Conservation (phyloP, 306 rosid genomes). For the Malus sylvestris region DNA sequence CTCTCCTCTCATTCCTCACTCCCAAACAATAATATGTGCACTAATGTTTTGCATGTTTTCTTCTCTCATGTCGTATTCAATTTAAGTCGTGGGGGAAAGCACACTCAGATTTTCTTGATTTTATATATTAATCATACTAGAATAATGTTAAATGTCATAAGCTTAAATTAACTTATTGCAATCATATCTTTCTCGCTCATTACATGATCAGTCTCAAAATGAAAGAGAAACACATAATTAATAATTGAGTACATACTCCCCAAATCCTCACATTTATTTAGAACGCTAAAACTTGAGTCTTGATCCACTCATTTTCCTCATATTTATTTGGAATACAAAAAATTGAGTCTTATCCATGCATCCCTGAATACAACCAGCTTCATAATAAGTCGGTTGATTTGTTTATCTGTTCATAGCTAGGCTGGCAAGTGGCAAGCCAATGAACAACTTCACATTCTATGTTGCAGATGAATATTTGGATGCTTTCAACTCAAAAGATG, state of each 20-base stretch:
- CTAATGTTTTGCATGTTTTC: not conserved
- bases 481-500: not conserved
- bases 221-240: not conserved
- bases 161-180: not conserved
- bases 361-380: not conserved
- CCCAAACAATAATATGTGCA: not conserved
- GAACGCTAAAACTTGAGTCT: not conserved
- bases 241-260: too few species aligned
- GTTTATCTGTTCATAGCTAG: constrained; percentile 1
- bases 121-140: not conserved
- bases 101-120: not conserved
- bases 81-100: too few species aligned
- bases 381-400: not conserved
- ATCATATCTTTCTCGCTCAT: not conserved
- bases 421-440: constrained; percentile 9
- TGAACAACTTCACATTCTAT: not conserved
- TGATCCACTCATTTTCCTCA: not conserved
- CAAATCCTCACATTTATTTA: not conserved
- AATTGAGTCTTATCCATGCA: not conserved
- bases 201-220: too few species aligned
- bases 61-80: not conserved
- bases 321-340: not conserved
- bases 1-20: not conserved
- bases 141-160: too few species aligned
- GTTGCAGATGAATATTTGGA: constrained; percentile 2